These are phyloP conservation scores for Alternaria infectoria DNA, from an alignment of 2,329 filamentous ascomycete genomes.

Conservation along the genomic window DNA sequence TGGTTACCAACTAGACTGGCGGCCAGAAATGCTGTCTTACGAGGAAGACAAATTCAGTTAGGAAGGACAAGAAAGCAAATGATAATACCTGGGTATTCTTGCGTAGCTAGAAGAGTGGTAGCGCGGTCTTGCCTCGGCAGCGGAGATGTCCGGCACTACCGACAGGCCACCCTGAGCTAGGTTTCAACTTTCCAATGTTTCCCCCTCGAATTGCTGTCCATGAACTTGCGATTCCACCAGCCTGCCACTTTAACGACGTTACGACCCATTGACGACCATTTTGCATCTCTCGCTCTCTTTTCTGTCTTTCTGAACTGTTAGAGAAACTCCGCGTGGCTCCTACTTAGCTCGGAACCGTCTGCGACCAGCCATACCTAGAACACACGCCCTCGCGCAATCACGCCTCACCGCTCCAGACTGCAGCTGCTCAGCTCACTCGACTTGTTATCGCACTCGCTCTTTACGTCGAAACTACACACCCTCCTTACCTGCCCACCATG, in stretches of 20 bases:
- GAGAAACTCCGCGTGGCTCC: background rate
- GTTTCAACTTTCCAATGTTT: constrained; percentile 17
- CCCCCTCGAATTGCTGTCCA: constrained; percentile 13
- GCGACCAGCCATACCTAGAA: constrained; percentile 12
- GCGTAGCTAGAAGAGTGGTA: background rate
- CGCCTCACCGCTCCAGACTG: constrained; percentile 19
- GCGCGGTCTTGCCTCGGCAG: constrained; percentile 6
- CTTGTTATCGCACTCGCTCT: background rate
- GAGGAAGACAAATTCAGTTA: too few relatives aligned
- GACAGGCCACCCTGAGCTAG: constrained; percentile 1
- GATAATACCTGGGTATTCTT: too few relatives aligned
- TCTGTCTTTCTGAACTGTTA: constrained; percentile 9
- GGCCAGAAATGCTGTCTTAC: too few relatives aligned
- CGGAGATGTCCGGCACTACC: constrained; percentile 21
- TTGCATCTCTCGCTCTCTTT: constrained; percentile 24
- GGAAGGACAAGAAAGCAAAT: too few relatives aligned
- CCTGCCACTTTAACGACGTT: constrained; percentile 35
- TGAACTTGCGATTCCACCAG: constrained; percentile 13
- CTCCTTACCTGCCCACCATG: constrained; percentile 25
- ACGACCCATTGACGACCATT: constrained; percentile 40
- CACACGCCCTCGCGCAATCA: constrained; percentile 17
- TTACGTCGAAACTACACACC: background rate
- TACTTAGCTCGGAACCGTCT: constrained; percentile 3
- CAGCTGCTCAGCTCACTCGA: background rate
- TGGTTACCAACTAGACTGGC: background rate